These are phyloP conservation scores for Boechera retrofracta DNA, from an alignment of 345 rosid genomes.

Conservation along the genomic window DNA sequence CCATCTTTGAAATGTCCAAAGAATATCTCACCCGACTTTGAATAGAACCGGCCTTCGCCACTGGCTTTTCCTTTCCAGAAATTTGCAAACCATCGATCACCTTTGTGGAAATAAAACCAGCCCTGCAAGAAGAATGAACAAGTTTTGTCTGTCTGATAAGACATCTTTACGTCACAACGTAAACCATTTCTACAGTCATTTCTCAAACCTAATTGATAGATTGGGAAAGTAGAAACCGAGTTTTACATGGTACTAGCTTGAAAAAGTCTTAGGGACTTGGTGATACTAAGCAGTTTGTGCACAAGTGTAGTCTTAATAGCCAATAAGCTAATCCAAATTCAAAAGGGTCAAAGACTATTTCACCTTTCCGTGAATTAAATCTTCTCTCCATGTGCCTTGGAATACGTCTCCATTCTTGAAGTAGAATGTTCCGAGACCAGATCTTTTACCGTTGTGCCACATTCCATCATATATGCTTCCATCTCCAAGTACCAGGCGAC, in stretches of 20 bases:
- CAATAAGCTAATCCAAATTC: conserved; percentile 11
- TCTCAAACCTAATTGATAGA: conserved; percentile 7
- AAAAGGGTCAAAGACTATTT: conserved; percentile 15
- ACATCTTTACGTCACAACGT: conserved; percentile 1
- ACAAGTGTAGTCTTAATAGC: background rate
- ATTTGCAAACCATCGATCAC: conserved; percentile 95
- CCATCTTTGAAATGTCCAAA: conserved; percentile 93
- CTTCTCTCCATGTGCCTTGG: conserved; percentile 99
- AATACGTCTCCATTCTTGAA: conserved; percentile 94
- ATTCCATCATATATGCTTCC: conserved; percentile 92
- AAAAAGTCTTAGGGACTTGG: background rate
- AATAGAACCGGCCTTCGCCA: conserved; percentile 94
- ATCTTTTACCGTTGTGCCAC: conserved; percentile 96
- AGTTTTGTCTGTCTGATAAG: background rate
- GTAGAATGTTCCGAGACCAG: conserved; percentile 87
- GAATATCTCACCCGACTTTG: conserved; percentile 77
- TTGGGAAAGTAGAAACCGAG: background rate
- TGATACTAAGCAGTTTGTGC: conserved; percentile 8
- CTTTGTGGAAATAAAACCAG: conserved; percentile 92
- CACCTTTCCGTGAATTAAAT: conserved; percentile 97
- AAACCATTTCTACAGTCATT: background rate
- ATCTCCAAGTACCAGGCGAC: conserved; percentile 73
- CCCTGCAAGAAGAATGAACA: conserved; percentile 56
- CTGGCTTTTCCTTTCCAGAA: conserved; percentile 99
- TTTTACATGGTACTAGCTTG: background rate